Evolutionary conservation across 768 basidiomycete species (phyloP), one percentile per base, ranked within the genome.

Genomic region (Grammothele lineata): DNA sequence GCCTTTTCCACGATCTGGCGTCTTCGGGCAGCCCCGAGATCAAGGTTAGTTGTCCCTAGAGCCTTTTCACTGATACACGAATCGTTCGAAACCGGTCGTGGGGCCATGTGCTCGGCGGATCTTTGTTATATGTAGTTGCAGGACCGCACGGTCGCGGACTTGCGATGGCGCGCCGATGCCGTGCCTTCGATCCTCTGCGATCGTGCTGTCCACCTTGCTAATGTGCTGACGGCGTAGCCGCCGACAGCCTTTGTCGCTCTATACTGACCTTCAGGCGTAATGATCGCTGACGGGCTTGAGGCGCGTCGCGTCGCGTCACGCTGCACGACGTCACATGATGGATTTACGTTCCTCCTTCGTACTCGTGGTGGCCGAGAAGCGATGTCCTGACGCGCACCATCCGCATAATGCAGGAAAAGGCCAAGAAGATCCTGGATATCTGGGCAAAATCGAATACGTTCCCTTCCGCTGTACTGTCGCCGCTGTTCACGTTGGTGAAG

Each of bases 401-500:
- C n/a, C n/a, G n/a, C n/a, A n/a, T n/a, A n/a, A n/a, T 63, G 68
- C 75, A 97, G 94, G 95, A 96, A 74, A 99, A 99, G 72, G 78
- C 89, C 37, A 86, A 87, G 75, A 98, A 98, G 69, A 83, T 99
- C 61, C 81, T 95, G 68, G 96, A 97, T 70, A 97, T 99, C 61
- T 99, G 95, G 95, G 78, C 76, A 60, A 95, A 94, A 67, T 80
- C 83, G 48, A 80, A 75, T 67, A 95, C 95, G 40, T 99, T 99
- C 71, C 85, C 92, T 48, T 63, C 82, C 59, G 63, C 76, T 57
- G 80, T 88, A 63, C 70, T 94, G 61, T 71, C 81, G 52, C 84
- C 82, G 57, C 74, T 96, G 65, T 71, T 75, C 67, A 78, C 81
- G 65, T 70, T 85, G 65, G 66, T 89, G 67, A 78, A 77, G 68